Evolutionary conservation across 2,329 filamentous ascomycete genomes (phyloP), one percentile per base, ranked within the genome.

Genomic region (Colletotrichum tofieldiae): DNA sequence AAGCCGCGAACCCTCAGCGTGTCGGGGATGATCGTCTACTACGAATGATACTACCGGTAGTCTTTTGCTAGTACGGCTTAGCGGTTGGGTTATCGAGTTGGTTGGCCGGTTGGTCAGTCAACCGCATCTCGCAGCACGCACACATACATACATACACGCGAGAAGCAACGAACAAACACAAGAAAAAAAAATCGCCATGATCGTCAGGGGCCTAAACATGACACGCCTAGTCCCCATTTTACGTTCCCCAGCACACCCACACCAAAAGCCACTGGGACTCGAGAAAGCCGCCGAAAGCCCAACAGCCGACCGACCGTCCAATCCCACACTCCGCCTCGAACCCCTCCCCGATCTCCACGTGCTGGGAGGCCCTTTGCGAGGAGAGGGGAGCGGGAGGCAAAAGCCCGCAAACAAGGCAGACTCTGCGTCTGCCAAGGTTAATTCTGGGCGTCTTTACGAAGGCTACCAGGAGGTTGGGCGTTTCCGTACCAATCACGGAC

Each of bases 201-300:
- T 71, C 65, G 43, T 71, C 69, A 71, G 65, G 69, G 69, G 69
- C 49, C 58, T 61, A 20, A 58, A 71, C 65, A 63, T 68, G 69
- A 71, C 65, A 71, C 69, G 32, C 26, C 39, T 51, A 5, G 20
- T 45, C 54, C 64, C 68, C 51, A 37, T 29, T 58, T 43, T 54
- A 45, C 58, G 23, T 71, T 56, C 67, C 69, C 69, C 69, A 68
- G 65, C 64, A 58, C 69, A 71, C 58, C 69, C 65, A 71, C 68
- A 35, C 52, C 3, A 29, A 23, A 29, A 18, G 23, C 45, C 32
- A 39, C 32, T 63, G 8, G 47, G 49, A 16, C 43, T 61, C 37
- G 12, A 26, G 26, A 52, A 32, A 29, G 45, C 64, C 16, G 32
- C 49, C 7, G 43, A 11, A n/a, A 47, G 20, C 7, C 18, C 29